These are phyloP conservation scores for Xylariaceae sp. DNA, from an alignment of 2,329 filamentous ascomycete species.

Conservation along the genomic window DNA sequence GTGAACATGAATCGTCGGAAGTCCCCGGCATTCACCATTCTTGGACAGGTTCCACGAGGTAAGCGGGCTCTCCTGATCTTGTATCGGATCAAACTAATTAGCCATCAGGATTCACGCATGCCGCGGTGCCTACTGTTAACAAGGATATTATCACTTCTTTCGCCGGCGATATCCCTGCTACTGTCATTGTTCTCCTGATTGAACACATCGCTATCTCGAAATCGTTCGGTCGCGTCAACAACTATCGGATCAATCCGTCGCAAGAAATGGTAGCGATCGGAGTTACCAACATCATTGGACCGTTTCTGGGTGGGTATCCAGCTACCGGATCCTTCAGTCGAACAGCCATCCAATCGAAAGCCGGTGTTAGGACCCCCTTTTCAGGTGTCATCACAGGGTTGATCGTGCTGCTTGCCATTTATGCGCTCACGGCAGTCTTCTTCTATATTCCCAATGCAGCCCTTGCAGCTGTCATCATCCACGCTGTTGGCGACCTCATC, in stretches of 20 bases:
- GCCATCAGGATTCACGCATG: conserved; percentile 68
- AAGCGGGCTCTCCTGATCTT: conserved; percentile 20
- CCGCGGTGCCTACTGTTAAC: conserved; percentile 66
- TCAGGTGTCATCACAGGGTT: conserved; percentile 83
- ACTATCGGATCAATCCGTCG: conserved; percentile 91
- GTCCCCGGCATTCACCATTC: conserved; percentile 65
- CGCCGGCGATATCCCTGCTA: conserved; percentile 68
- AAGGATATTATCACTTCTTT: conserved; percentile 62
- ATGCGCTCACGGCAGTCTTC: conserved; percentile 81
- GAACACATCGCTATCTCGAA: conserved; percentile 98
- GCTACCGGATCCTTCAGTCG: conserved; percentile 94
- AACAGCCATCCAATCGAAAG: conserved; percentile 95
- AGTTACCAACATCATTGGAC: conserved; percentile 80
- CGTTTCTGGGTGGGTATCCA: conserved; percentile 87
- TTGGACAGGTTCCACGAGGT: conserved; percentile 74
- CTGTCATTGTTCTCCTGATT: conserved; percentile 89
- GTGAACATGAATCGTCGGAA: conserved; percentile 64
- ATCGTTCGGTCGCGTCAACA: conserved; percentile 92
- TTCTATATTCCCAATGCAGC: conserved; percentile 84
- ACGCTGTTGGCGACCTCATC: conserved; percentile 89
- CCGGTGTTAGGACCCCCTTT: conserved; percentile 85
- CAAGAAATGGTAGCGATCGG: conserved; percentile 95
- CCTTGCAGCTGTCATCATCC: conserved; percentile 86
- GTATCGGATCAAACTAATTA: conserved; percentile 21
- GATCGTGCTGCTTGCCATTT: conserved; percentile 84